Conservation (phyloP, 352 stramenopile species). For the Phytopythium montanum region DNA sequence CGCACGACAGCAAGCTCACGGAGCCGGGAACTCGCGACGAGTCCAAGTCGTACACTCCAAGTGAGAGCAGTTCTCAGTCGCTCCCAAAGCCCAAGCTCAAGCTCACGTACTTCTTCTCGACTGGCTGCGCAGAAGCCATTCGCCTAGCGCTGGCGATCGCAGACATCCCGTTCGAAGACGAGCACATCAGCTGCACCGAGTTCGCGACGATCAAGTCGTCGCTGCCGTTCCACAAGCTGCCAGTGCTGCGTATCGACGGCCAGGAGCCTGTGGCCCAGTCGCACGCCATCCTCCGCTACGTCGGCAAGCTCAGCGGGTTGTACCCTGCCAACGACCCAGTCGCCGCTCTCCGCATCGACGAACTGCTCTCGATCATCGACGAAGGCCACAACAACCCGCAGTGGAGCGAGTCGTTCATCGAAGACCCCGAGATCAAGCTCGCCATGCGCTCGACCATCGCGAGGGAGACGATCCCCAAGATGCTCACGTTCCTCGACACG, state of each 20-base stretch:
- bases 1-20: neutral
- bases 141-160: constrained; percentile 43
- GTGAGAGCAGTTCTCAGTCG: neutral
- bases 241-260: constrained; percentile 39
- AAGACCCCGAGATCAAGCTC: constrained; percentile 23
- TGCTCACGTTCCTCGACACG: constrained; percentile 33
- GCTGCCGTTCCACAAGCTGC: constrained; percentile 40
- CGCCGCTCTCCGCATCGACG: constrained; percentile 30
- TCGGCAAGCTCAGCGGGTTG: constrained; percentile 38
- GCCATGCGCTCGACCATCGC: constrained; percentile 19
- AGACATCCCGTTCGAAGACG: constrained; percentile 47
- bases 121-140: constrained; percentile 47
- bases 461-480: constrained; percentile 32
- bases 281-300: constrained; percentile 54
- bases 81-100: constrained; percentile 26
- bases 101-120: constrained; percentile 51
- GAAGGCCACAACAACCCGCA: constrained; percentile 29
- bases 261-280: constrained; percentile 37
- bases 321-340: constrained; percentile 32
- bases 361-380: constrained; percentile 39
- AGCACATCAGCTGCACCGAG: constrained; percentile 31
- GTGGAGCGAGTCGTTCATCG: constrained; percentile 27
- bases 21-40: neutral
- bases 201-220: constrained; percentile 24
- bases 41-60: too few species aligned